A percentile compares a stretch with the other conserved stretches of the same genome.
Evolutionary conservation across 768 basidiomycete species (phyloP).

Genomic region (Phlegmacium glaucopus): DNA sequence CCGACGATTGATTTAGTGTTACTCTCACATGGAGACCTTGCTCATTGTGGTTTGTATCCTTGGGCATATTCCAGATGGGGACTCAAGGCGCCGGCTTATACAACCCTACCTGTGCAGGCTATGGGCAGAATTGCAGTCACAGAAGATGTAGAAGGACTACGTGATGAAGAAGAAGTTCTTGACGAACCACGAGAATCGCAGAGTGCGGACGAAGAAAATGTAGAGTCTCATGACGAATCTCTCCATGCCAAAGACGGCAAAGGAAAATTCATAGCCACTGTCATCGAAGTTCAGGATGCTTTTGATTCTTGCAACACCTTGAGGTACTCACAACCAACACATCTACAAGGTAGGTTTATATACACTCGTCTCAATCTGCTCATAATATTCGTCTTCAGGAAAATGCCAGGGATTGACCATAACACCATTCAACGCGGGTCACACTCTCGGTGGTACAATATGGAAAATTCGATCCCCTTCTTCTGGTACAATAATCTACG

Average conservation of each 20-base stretch:
- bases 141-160: conserved; percentile 81
- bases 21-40: conserved; percentile 89
- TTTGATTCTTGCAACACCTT: conserved; percentile 91
- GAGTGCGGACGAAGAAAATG: conserved; percentile 23
- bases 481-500: conserved; percentile 92
- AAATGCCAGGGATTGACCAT: conserved; percentile 93
- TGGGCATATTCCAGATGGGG: conserved; percentile 89
- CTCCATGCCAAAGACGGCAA: conserved; percentile 28
- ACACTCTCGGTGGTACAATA: conserved; percentile 93
- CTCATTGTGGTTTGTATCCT: conserved; percentile 88
- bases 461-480: conserved; percentile 99
- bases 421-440: conserved; percentile 92
- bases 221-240: conserved; percentile 19
- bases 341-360: conserved; percentile 73
- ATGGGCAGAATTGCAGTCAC: conserved; percentile 91
- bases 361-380: neutral
- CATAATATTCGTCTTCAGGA: conserved; percentile 39
- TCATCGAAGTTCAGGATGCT: conserved; percentile 86
- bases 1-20: conserved; percentile 87
- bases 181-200: conserved; percentile 30
- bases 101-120: conserved; percentile 91
- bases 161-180: conserved; percentile 71
- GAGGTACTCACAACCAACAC: conserved; percentile 93
- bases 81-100: conserved; percentile 87
- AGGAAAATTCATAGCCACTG: conserved; percentile 69